Percentiles rank a stretch among this genome's conserved stretches.
These are phyloP conservation scores for Rubia yunnanensis DNA, from an alignment of 257 asterid genomes.

Conservation along the genomic window DNA sequence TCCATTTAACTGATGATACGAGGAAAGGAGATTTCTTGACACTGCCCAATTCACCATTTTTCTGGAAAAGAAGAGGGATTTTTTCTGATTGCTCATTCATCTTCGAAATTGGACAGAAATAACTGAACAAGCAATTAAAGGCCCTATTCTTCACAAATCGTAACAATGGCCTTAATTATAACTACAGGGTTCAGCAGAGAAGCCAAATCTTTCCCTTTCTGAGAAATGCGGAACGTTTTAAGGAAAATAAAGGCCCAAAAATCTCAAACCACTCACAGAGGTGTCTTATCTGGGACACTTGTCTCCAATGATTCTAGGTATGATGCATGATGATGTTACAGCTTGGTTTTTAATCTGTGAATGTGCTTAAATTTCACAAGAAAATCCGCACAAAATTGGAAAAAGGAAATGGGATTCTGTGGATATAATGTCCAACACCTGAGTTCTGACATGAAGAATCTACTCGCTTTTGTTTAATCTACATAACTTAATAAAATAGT, in stretches of 20 bases:
- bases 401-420: neutral
- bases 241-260: conserved; percentile 13
- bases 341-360: neutral
- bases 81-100: conserved; percentile 44
- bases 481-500: neutral
- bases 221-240: neutral
- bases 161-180: conserved; percentile 5
- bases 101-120: conserved; percentile 6
- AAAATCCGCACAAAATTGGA: neutral
- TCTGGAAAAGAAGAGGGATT: conserved; percentile 37
- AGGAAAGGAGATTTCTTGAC: conserved; percentile 22
- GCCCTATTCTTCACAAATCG: neutral
- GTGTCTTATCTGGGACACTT: neutral
- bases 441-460: neutral
- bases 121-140: neutral
- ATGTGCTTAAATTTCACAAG: neutral
- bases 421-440: neutral
- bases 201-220: conserved; percentile 3
- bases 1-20: conserved; percentile 38
- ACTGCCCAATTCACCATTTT: conserved; percentile 20
- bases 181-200: neutral
- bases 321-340: neutral
- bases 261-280: conserved; percentile 5
- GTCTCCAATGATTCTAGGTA: neutral
- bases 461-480: neutral